phyloP scores from a whole-genome alignment of 352 stramenopile genomes.

The Globisporangium echinulatum region DNA sequence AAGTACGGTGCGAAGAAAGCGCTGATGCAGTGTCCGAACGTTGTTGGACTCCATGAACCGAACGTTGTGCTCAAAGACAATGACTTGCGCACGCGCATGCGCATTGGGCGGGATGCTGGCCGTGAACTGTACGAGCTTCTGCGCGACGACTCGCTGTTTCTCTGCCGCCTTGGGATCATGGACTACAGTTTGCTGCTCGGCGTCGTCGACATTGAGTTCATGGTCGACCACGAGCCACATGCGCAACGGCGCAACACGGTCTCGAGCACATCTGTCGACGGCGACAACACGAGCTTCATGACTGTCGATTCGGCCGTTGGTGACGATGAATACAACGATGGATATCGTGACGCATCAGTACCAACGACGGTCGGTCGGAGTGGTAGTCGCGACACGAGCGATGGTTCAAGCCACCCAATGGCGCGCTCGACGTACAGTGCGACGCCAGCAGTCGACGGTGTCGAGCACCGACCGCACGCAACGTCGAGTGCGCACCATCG shows the following conservation, averaged over 20 bases:
- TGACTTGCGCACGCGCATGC: slow-evolving; percentile 74
- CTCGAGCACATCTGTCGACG: slow-evolving; percentile 20
- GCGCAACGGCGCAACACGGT: slow-evolving; percentile 21
- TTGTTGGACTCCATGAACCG: slow-evolving; percentile 71
- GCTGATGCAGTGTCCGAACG: slow-evolving; percentile 67
- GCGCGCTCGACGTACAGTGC: background rate
- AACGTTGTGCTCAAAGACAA: slow-evolving; percentile 88
- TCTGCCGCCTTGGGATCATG: slow-evolving; percentile 82
- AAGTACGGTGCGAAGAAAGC: slow-evolving; percentile 66
- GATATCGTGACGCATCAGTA: background rate
- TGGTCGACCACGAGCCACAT: slow-evolving; percentile 39
- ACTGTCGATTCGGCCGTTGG: slow-evolving; percentile 12
- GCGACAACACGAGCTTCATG: slow-evolving; percentile 35
- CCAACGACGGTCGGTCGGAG: background rate
- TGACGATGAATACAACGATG: slow-evolving; percentile 11
- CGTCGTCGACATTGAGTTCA: slow-evolving; percentile 79
- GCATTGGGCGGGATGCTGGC: slow-evolving; percentile 52
- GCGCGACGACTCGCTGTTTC: slow-evolving; percentile 66
- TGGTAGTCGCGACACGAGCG: too few species aligned
- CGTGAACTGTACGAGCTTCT: slow-evolving; percentile 61
- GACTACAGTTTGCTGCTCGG: slow-evolving; percentile 88
- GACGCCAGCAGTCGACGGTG: background rate
- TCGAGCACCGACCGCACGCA: background rate
- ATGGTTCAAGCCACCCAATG: too few species aligned
- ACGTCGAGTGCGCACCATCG: slow-evolving; percentile 6